Evolutionary conservation across 2,329 filamentous ascomycete species (phyloP), one percentile per base, ranked within the genome.

Genomic region (Talaromyces sp.): DNA sequence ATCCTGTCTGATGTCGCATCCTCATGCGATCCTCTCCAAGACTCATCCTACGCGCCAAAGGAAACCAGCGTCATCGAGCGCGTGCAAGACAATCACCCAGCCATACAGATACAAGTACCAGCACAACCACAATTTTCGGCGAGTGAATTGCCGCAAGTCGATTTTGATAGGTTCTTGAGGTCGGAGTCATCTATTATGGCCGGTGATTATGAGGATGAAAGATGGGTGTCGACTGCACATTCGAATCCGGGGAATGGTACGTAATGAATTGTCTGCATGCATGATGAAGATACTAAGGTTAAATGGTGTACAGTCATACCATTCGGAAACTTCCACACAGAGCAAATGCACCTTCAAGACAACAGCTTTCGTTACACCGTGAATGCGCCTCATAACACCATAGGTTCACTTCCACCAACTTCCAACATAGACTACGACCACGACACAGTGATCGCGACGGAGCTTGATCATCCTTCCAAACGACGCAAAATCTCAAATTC

Each of bases 141-240:
- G 9, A 67, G 66, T 13, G 69, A 73, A 16, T 62, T 77, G 1
- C 66, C 64, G 5, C 68, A 65, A 8, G 70, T 79, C 24, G 74
- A 78, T 63, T 78, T 79, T 33, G 76, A 79, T 64, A 68, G 74
- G n/a, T 79, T 75, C 37, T 54, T 79, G 41, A 56, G 66, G 35
- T 68, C 67, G 9, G 72, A 76, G 54, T 73, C 75, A 0, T 76
- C 75, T 56, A 72, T 72, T 33, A 64, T 52, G 59, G 50, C 59
- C 2, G 64, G 64, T 14, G 64, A 65, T 33, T 62, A 65, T 43
- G 65, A 73, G 31, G 76, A 76, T 68, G 73, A 76, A 60, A 71
- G 69, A 66, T 77, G 75, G 76, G 74, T 76, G 64, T 72, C 74
- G 13, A 67, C 67, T 7, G 68, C 71, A 10, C 70, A 66, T 57